Base-by-base conservation (phyloP, 805 yeast species). In the Metschnikowia hibisci region DNA sequence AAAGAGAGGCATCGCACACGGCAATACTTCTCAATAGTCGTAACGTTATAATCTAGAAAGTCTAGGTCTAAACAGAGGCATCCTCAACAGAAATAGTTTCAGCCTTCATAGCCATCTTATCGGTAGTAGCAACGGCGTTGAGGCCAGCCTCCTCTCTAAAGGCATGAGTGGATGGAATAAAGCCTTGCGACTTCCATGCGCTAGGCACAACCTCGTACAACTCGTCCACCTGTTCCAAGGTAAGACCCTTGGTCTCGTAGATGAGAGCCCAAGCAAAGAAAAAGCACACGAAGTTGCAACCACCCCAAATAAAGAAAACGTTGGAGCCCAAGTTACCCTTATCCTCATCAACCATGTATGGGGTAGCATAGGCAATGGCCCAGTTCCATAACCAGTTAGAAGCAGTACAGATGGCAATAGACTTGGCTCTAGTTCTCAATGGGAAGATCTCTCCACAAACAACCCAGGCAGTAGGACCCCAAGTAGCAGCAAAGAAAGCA, bases 251-350 rank as follows among this genome's bases (percentile, higher is more conserved):
- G 46, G 72, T 65, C 57, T 67, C 73, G 54, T 63, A 66, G 48
- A 67, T 62, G 46, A 58, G 49, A 48, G 46, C 45, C 57, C 54
- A 67, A 41, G 64, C 66, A 44, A 64, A 67, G 30, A 63, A 10
- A 30, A 53, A 55, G 51, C 72, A 65, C 36, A 62, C 40, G 40
- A 58, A 56, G 58, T 67, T 66, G 45, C 59, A 67, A 3, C 71
- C 69, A 52, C 71, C 71, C 73, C 73, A 67, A 52, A 67, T 60
- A 56, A 66, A 67, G 55, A 67, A 67, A 41, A 67, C 73, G 48
- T 67, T 67, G 44, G 67, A 48, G 13, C 70, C 69, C 54, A 67
- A 60, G 57, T 65, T 54, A 45, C 71, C 73, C 56, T 56, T 53
- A 54, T 69, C 72, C 18, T 58, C 33, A 46, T 66, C 66, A 36